These are phyloP conservation scores for Fusarium nisikadoi DNA, from an alignment of 2,329 filamentous ascomycete genomes.

Conservation along the genomic window DNA sequence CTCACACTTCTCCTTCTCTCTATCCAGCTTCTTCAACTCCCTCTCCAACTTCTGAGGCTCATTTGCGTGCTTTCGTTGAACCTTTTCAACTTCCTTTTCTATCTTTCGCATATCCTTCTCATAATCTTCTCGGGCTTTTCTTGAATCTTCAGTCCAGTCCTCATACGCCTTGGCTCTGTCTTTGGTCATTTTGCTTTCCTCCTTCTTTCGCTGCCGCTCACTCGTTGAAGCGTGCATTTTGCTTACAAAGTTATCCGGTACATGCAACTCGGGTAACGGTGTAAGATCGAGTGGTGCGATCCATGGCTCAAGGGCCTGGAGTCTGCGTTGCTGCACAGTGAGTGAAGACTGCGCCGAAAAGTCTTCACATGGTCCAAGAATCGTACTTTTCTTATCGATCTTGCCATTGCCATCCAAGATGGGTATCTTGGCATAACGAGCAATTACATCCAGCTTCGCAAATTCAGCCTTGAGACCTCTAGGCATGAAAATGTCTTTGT, in stretches of 20 bases:
- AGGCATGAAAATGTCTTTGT: background rate
- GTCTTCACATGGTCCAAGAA: background rate
- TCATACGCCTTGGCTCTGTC: background rate
- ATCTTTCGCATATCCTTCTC: background rate
- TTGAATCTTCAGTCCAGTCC: background rate
- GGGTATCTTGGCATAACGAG: background rate
- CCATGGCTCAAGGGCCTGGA: background rate
- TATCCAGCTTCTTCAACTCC: background rate
- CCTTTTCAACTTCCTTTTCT: background rate
- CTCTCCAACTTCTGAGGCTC: background rate
- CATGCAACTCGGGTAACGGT: background rate
- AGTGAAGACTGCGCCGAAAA: background rate
- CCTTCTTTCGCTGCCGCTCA: background rate
- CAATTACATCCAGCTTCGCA: background rate
- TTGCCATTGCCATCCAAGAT: background rate
- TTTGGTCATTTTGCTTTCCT: background rate
- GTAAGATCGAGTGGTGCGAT: background rate
- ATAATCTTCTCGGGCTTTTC: background rate
- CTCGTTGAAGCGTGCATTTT: background rate
- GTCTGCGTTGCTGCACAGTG: background rate
- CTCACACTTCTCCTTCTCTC: background rate
- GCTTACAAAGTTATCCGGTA: background rate
- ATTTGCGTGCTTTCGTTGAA: background rate
- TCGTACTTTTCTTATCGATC: background rate
- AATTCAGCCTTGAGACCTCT: background rate